Evolutionary conservation across 140 eudicot genomes (phyloP).

Genomic region (Ambrosia hybrid): DNA sequence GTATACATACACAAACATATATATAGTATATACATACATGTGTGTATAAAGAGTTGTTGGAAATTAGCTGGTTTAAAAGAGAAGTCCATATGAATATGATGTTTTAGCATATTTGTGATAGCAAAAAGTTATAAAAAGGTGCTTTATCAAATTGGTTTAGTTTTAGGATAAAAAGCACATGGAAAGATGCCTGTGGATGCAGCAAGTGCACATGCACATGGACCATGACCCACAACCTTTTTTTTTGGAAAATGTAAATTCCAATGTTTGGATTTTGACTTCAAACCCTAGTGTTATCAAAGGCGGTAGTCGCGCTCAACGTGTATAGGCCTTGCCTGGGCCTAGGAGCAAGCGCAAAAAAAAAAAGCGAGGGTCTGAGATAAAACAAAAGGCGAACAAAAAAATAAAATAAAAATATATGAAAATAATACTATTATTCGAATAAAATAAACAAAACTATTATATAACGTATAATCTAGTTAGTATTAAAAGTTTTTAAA

Average conservation of each 20-base stretch:
- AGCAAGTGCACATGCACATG: conserved; percentile 37
- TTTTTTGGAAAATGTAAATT: conserved; percentile 22
- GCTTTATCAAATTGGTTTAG: conserved; percentile 23
- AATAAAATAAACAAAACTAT: no score
- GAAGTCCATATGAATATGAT: not conserved
- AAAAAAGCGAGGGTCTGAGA: no score
- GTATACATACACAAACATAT: no score
- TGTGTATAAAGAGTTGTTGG: conserved; percentile 3
- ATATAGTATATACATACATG: not conserved
- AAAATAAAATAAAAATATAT: no score
- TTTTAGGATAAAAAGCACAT: conserved; percentile 32
- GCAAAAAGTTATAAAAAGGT: conserved; percentile 7
- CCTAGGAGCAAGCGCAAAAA: no score
- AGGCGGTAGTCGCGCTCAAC: no score
- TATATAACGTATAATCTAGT: no score
- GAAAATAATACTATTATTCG: no score
- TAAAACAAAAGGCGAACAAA: no score
- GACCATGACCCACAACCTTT: conserved; percentile 10
- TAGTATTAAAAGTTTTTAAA: no score
- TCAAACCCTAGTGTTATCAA: not conserved
- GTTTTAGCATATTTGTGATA: not conserved
- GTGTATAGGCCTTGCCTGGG: no score
- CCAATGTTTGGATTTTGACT: conserved; percentile 27
- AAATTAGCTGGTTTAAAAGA: not conserved
- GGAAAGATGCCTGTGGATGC: conserved; percentile 37